phyloP scores from a whole-genome alignment of 2,329 filamentous ascomycete genomes.

The Epichloe sp. region DNA sequence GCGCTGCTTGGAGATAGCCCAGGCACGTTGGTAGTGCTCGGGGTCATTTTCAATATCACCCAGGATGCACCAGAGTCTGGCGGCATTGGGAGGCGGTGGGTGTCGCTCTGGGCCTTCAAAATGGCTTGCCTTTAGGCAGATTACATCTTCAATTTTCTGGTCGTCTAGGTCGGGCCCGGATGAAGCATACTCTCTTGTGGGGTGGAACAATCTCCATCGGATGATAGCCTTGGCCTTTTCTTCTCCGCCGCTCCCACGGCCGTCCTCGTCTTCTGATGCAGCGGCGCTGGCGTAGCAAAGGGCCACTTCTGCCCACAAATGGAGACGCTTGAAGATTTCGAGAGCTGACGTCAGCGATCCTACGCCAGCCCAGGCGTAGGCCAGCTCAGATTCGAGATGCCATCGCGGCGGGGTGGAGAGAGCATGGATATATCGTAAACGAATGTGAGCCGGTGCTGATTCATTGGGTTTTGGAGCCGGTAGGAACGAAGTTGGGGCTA shows the following conservation, averaged over 20 bases:
- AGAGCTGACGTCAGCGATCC: conserved; percentile 81
- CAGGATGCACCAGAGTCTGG: conserved; percentile 82
- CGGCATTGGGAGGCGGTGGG: conserved; percentile 67
- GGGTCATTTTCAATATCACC: conserved; percentile 74
- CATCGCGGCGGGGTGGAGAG: conserved; percentile 76
- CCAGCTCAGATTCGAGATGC: conserved; percentile 89
- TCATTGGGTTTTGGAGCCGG: conserved; percentile 63
- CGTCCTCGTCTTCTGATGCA: conserved; percentile 43
- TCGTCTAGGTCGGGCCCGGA: conserved; percentile 31
- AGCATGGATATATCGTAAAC: conserved; percentile 73
- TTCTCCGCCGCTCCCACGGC: conserved; percentile 47
- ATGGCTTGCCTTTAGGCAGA: conserved; percentile 38
- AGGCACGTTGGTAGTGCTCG: conserved; percentile 68
- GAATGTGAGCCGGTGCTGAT: conserved; percentile 61
- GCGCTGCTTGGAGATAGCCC: conserved; percentile 68
- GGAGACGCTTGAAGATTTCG: conserved; percentile 87
- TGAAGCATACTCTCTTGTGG: conserved; percentile 27
- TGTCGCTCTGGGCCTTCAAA: conserved; percentile 50
- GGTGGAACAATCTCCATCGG: conserved; percentile 64
- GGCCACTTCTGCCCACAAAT: conserved; percentile 90
- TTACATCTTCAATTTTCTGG: conserved; percentile 40
- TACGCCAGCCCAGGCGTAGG: conserved; percentile 79
- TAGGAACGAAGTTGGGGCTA: conserved; percentile 62
- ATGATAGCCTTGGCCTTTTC: conserved; percentile 69
- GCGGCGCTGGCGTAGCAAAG: conserved; percentile 63